Base-by-base conservation (phyloP, 2,329 filamentous ascomycete genomes). In the Clonostachys byssicola region DNA sequence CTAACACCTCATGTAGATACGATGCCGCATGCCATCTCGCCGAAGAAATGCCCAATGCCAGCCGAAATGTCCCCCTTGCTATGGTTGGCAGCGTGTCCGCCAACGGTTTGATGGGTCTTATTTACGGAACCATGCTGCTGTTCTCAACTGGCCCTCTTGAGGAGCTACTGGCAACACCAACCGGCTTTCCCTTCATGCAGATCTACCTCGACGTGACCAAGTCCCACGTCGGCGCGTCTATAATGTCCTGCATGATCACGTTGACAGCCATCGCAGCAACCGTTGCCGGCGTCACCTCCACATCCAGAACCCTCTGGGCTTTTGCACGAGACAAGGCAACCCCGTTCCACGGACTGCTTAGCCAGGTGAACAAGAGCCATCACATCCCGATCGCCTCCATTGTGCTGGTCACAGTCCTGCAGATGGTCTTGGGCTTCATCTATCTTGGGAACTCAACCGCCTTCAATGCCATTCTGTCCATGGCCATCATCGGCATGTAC, bases 141-240 rank as follows among this genome's bases (percentile, higher is more conserved):
- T 78, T 68, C 55, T 68, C 63, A 1, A 63, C 72, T 6, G 30
- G 42, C 14, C 1, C 69, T 70, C 58, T 75, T 2, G 56, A 69
- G 1, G 52, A 56, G 0, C 54, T 75, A 4, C 59, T 74, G 3
- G 44, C 58, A 1, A 70, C 69, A 0, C 60, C 64, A 0, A 72
- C 66, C 0, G 72, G 71, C 0, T 71, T 70, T 12, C 69, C 68
- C 0, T 70, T 70, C 42, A 70, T 73, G 54, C 66, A 72, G 34
- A 63, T 71, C 12, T 70, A 62, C 43, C 49, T 60, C 14, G 58
- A 66, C 8, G 57, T 49, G 0, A 66, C 64, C 0, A 46, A 53
- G 7, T 62, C 59, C 2, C 47, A n/a, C 0, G 57, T 51, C 0
- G 62, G 51, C 5, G 52, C 62, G 2, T 60, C 56, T 0, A 40